Percentiles rank a stretch among this genome's conserved stretches.
Evolutionary conservation across 164 flowering plant genomes (phyloP).

Genomic region (Hamamelis virginiana): DNA sequence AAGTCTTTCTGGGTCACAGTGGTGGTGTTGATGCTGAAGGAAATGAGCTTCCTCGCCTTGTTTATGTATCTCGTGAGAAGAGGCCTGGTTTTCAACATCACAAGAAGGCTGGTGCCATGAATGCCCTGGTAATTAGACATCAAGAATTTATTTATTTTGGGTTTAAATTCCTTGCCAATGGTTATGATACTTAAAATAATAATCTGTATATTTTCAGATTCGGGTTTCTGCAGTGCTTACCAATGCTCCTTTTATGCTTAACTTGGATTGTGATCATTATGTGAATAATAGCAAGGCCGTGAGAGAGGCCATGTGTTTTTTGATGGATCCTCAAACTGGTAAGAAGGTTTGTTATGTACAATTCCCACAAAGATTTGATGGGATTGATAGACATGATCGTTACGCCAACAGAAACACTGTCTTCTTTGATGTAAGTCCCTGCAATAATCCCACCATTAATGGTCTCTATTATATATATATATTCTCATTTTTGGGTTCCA

Average conservation of each 20-base stretch:
- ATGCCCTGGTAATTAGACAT: constrained; percentile 72
- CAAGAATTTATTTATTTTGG: background rate
- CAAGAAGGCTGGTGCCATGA: constrained; percentile 99
- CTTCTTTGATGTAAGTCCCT: constrained; percentile 89
- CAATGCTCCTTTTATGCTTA: constrained; percentile 94
- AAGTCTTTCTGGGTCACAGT: constrained; percentile 93
- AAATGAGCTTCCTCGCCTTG: constrained; percentile 90
- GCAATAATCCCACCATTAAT: background rate
- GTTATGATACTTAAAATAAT: no score
- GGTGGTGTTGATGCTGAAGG: constrained; percentile 95
- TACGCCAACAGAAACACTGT: constrained; percentile 97
- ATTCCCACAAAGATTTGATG: constrained; percentile 96
- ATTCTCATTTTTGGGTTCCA: background rate
- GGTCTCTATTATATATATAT: background rate
- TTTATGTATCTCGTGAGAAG: constrained; percentile 97
- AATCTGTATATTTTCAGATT: constrained; percentile 67
- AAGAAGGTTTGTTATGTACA: constrained; percentile 87
- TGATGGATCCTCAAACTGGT: constrained; percentile 96
- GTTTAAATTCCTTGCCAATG: background rate
- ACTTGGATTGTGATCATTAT: constrained; percentile 97
- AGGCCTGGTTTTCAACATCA: constrained; percentile 96
- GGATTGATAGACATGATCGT: constrained; percentile 81
- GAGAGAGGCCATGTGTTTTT: constrained; percentile 95
- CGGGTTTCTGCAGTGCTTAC: constrained; percentile 95
- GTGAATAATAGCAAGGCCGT: constrained; percentile 92